These are phyloP conservation scores for Cytospora schulzeri DNA, from an alignment of 2,329 filamentous ascomycete genomes.

Conservation along the genomic window DNA sequence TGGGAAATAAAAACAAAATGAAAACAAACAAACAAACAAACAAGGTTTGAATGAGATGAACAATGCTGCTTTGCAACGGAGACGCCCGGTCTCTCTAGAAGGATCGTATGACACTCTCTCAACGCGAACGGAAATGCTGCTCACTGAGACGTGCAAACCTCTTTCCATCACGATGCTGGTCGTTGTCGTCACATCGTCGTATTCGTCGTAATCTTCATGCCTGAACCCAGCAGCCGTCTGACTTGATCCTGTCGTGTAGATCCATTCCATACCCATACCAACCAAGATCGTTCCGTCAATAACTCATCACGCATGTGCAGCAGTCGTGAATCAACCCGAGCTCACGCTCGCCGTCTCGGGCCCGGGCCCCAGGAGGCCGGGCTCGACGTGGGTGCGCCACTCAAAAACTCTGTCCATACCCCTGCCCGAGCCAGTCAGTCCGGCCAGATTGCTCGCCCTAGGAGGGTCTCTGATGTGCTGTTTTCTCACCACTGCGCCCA, in stretches of 20 bases:
- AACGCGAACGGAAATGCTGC: not conserved
- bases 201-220: not conserved
- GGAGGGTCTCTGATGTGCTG: constrained; percentile 32
- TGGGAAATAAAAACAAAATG: not conserved
- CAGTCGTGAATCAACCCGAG: not conserved
- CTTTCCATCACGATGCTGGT: not conserved
- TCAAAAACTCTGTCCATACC: constrained; percentile 52
- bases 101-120: not conserved
- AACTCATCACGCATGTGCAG: not conserved
- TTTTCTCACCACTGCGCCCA: constrained; percentile 33
- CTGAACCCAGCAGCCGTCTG: not conserved
- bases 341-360: constrained; percentile 31
- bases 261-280: not conserved
- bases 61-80: not conserved
- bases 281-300: not conserved
- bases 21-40: not conserved
- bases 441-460: constrained; percentile 49
- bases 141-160: not conserved
- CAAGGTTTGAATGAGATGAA: not conserved
- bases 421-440: constrained; percentile 47
- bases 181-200: not conserved
- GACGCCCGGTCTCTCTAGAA: not conserved
- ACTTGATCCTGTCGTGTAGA: constrained; percentile 2
- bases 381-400: constrained; percentile 52
- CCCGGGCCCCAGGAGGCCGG: constrained; percentile 39